Conservation (phyloP, 306 rosid genomes). For the Dryas alaskensis region DNA sequence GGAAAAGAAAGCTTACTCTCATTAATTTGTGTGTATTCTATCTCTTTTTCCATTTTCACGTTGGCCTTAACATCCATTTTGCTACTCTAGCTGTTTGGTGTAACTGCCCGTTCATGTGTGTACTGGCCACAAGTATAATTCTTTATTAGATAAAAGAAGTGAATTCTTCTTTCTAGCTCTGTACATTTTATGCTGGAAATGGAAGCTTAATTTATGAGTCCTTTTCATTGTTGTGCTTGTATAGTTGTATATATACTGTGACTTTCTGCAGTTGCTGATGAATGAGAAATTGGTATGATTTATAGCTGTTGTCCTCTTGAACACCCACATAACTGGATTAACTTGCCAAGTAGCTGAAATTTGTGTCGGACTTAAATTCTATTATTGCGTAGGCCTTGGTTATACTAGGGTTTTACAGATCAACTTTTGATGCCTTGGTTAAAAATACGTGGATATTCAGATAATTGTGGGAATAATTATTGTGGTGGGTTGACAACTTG, state of each 20-base stretch:
- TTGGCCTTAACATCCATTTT: background rate
- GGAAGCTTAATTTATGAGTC: constrained; percentile 1
- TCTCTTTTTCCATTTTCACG: background rate
- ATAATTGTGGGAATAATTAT: too few relatives aligned
- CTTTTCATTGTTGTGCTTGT: background rate
- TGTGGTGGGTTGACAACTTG: too few relatives aligned
- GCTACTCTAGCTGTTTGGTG: background rate
- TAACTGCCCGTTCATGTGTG: constrained; percentile 4
- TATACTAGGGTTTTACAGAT: too few relatives aligned
- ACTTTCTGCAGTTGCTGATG: background rate
- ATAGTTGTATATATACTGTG: background rate
- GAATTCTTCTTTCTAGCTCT: background rate
- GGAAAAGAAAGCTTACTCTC: constrained; percentile 3
- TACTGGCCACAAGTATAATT: background rate
- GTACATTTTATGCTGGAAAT: constrained; percentile 14
- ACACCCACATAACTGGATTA: background rate
- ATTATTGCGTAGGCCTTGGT: too few relatives aligned
- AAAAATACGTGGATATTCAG: too few relatives aligned
- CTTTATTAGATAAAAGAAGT: background rate
- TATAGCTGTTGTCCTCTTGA: background rate
- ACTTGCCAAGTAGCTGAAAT: too few relatives aligned
- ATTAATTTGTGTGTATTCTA: background rate
- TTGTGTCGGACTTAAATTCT: too few relatives aligned
- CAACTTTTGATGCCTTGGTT: too few relatives aligned
- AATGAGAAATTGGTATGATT: background rate